Evolutionary conservation across 257 asterid species (phyloP).

Genomic region (Perilla frutescens): DNA sequence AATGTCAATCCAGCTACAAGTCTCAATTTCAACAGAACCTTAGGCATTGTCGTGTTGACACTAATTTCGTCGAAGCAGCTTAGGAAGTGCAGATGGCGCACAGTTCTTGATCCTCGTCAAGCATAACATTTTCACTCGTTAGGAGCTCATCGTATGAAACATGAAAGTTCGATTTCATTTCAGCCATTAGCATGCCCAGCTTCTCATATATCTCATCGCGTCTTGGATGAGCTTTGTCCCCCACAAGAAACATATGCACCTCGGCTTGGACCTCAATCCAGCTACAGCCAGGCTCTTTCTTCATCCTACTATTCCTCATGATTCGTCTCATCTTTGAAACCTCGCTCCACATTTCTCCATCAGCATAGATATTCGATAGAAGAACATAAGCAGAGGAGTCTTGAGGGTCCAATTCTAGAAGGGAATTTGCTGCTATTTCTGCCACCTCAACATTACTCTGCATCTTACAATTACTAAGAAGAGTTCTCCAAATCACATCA

Average conservation of each 20-base stretch:
- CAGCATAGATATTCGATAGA: slow-evolving; percentile 78
- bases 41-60: not conserved
- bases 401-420: slow-evolving; percentile 68
- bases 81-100: slow-evolving; percentile 24
- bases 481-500: slow-evolving; percentile 87
- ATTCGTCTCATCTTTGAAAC: slow-evolving; percentile 71
- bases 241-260: slow-evolving; percentile 83
- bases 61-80: slow-evolving; percentile 15
- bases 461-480: slow-evolving; percentile 81
- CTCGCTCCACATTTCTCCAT: slow-evolving; percentile 81
- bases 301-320: slow-evolving; percentile 69
- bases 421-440: slow-evolving; percentile 69
- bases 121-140: slow-evolving; percentile 18
- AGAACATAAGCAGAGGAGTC: slow-evolving; percentile 85
- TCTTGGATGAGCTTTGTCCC: slow-evolving; percentile 87
- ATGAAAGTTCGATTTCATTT: slow-evolving; percentile 58
- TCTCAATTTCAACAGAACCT: slow-evolving; percentile 5
- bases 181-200: slow-evolving; percentile 52
- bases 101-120: slow-evolving; percentile 36
- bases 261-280: slow-evolving; percentile 88
- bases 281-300: slow-evolving; percentile 92
- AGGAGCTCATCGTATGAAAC: slow-evolving; percentile 30
- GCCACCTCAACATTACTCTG: slow-evolving; percentile 84
- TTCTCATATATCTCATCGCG: slow-evolving; percentile 62
- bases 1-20: not conserved